Conservation (phyloP, 371 early-diverging fungal species). For the Rhizopus delemar region DNA sequence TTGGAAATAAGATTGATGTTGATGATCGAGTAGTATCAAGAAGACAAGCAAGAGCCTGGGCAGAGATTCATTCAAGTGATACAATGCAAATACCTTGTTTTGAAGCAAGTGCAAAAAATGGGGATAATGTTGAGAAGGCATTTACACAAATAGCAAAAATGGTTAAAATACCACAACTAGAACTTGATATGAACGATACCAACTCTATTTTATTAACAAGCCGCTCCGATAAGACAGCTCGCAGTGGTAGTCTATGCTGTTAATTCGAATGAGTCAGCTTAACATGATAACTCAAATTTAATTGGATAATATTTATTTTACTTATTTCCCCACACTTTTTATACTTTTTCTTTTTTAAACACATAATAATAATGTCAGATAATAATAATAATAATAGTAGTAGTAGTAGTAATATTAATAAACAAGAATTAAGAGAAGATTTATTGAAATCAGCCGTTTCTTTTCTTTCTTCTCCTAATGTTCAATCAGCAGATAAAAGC, state of each 20-base stretch:
- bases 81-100: conserved; percentile 78
- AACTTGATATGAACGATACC: conserved; percentile 49
- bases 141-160: conserved; percentile 84
- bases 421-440: conserved; percentile 39
- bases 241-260: conserved; percentile 12
- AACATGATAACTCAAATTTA: not conserved
- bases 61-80: conserved; percentile 45
- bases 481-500: conserved; percentile 54
- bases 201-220: conserved; percentile 23
- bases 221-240: conserved; percentile 9
- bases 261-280: conserved; percentile 8
- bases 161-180: conserved; percentile 58
- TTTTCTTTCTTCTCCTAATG: conserved; percentile 61
- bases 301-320: not conserved
- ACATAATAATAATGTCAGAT: not conserved
- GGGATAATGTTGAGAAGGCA: conserved; percentile 88
- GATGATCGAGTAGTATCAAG: conserved; percentile 80
- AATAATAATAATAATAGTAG: not conserved
- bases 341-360: not conserved
- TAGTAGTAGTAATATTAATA: not conserved
- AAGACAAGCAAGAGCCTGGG: conserved; percentile 57
- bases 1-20: conserved; percentile 96
- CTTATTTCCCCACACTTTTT: not conserved
- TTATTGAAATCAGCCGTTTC: conserved; percentile 58
- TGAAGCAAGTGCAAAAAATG: conserved; percentile 92